A percentile compares a stretch with the other conserved stretches of the same genome.
phyloP scores from a whole-genome alignment of 2,329 filamentous ascomycete genomes.

The Trichophyton schoenleinii region DNA sequence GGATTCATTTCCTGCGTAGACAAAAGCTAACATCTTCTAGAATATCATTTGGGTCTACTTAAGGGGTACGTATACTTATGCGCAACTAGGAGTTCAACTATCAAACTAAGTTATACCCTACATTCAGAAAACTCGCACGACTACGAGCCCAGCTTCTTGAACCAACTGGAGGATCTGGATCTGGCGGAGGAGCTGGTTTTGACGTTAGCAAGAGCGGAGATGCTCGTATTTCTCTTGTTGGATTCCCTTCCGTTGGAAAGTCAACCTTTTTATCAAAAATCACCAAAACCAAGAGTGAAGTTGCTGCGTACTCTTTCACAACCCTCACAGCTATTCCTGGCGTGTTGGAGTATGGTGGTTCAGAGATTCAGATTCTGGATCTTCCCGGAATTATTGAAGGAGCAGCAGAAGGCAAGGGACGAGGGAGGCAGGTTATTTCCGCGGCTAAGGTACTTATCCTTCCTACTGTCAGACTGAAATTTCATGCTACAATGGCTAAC shows the following conservation, averaged over 20 bases:
- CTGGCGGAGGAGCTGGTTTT: conserved; percentile 67
- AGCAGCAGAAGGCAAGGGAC: conserved; percentile 85
- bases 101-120: not conserved
- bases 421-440: conserved; percentile 91
- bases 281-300: conserved; percentile 92
- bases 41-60: conserved; percentile 93
- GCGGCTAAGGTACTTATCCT: conserved; percentile 58
- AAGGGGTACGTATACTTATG: conserved; percentile 62
- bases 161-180: conserved; percentile 65
- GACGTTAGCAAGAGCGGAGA: conserved; percentile 94
- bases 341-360: conserved; percentile 92
- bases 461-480: not conserved
- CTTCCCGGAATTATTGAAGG: conserved; percentile 97
- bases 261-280: conserved; percentile 98
- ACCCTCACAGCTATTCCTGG: conserved; percentile 95
- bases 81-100: not conserved
- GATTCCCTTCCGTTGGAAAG: conserved; percentile 98
- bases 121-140: conserved; percentile 75
- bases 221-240: conserved; percentile 89
- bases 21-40: conserved; percentile 39
- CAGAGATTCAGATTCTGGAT: conserved; percentile 96
- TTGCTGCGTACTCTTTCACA: conserved; percentile 93
- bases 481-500: not conserved
- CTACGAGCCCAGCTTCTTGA: conserved; percentile 89
- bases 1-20: conserved; percentile 10